Percentiles rank a stretch among this genome's conserved stretches.
phyloP scores from a whole-genome alignment of 2,329 filamentous ascomycete species.

The Apiospora aurea region DNA sequence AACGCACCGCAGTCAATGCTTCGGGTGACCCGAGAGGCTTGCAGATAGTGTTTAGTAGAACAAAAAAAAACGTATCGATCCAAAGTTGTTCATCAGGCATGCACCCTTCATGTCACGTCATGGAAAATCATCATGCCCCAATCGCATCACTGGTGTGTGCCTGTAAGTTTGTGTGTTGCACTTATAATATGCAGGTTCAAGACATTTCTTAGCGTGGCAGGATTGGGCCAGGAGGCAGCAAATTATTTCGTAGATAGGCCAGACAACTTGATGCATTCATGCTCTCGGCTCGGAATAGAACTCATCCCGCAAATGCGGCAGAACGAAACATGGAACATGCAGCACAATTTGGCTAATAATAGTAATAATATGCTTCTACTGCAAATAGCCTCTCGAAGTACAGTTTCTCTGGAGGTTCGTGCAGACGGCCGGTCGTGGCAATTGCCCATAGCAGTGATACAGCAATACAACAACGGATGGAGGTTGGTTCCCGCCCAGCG shows the following conservation, averaged over 20 bases:
- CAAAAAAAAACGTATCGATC: background rate
- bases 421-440: background rate
- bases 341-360: conserved; percentile 5
- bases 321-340: conserved; percentile 1
- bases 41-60: background rate
- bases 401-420: background rate
- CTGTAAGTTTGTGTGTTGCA: background rate
- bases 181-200: background rate
- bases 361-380: background rate
- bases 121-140: background rate
- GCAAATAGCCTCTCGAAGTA: background rate
- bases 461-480: background rate
- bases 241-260: background rate
- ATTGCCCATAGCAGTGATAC: background rate
- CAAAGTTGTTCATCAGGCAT: background rate
- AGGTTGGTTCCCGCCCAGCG: background rate
- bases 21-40: background rate
- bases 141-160: background rate
- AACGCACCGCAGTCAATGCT: conserved; percentile 5
- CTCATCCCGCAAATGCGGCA: background rate
- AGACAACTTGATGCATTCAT: background rate
- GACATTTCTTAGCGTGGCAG: background rate
- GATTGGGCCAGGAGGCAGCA: background rate
- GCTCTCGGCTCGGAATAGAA: background rate
- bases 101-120: background rate